Evolutionary conservation across 2,329 filamentous ascomycete genomes (phyloP), one percentile per base, ranked within the genome.

Genomic region (Eutypella sp.): DNA sequence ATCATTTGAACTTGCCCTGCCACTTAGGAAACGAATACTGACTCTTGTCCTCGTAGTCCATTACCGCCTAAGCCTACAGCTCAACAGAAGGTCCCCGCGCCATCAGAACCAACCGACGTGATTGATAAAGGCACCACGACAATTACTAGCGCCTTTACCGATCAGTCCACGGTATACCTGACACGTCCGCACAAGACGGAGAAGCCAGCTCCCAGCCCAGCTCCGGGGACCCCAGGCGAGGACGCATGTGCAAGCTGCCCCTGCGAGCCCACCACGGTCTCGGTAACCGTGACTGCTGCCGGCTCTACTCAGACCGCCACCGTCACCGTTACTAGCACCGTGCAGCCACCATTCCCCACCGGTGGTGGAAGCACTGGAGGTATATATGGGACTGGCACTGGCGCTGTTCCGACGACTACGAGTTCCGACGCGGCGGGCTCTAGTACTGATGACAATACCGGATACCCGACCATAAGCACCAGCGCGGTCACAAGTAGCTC

Each of bases 281-380:
- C 56, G 39, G 55, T 55, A 11, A 62, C 59, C 2, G 48, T 54
- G 8, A 55, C 48, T 4, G 46, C 51, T 4, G 54, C 56, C 55
- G 11, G 45, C 36, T 9, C 55, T 53, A 15, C 46, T 42, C 11
- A 15, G n/a, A n/a, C 42, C 9, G 47, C 47, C 13, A 20, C 53
- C 18, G 50, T 50, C 2, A 57, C 56, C 9, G 45, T 45, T 22
- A 45, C 44, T 18, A 56, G 47, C 20, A 61, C 57, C 3, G 52
- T 59, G 8, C 40, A 61, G 42, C 59, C 60, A 39, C 58, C 58
- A n/a, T 60, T 49, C 45, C 55, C 58, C 6, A 56, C 41, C 19
- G 42, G 44, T 16, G 52, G 25, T 5, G 22, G 16, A 5, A 15
- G 29, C 13, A 33, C 6, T 15, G 29, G 25, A 7, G 9, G 34